Conservation (phyloP, 352 stramenopile species). For the Aphanomyces invadans region DNA sequence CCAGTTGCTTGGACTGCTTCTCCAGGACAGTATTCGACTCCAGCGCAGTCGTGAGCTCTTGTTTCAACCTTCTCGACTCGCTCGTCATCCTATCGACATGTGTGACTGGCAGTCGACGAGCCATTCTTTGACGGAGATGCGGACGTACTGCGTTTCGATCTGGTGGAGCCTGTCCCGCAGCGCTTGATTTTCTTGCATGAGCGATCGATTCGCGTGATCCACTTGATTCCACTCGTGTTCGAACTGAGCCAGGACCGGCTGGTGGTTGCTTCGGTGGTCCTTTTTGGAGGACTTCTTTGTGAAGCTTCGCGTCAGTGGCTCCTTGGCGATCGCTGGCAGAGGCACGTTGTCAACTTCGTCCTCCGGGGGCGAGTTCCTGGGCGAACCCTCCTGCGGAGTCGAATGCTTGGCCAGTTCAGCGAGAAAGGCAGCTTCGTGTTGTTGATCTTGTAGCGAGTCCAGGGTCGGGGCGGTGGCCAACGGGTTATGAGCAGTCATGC, state of each 20-base stretch:
- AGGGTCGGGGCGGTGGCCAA: not conserved
- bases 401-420: slow-evolving; percentile 52
- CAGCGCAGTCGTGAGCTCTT: slow-evolving; percentile 2
- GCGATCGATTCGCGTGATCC: slow-evolving; percentile 10
- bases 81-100: not conserved
- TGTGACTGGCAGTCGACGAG: too few species aligned
- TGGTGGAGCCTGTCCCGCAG: not conserved
- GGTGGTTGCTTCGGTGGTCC: not conserved
- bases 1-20: slow-evolving; percentile 24
- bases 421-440: slow-evolving; percentile 52
- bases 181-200: slow-evolving; percentile 15
- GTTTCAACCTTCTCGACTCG: not conserved
- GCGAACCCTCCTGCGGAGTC: not conserved
- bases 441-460: slow-evolving; percentile 17
- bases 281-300: not conserved
- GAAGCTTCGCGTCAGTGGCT: not conserved
- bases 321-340: not conserved
- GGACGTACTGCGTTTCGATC: not conserved
- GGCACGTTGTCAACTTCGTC: not conserved
- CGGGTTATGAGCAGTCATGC: not conserved
- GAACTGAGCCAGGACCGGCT: slow-evolving; percentile 17
- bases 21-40: slow-evolving; percentile 19
- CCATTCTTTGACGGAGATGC: too few species aligned
- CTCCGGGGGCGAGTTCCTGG: not conserved
- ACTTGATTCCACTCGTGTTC: slow-evolving; percentile 19